Base-by-base conservation (phyloP, 75 land plant genomes). In the Selaginella tamariscina region DNA sequence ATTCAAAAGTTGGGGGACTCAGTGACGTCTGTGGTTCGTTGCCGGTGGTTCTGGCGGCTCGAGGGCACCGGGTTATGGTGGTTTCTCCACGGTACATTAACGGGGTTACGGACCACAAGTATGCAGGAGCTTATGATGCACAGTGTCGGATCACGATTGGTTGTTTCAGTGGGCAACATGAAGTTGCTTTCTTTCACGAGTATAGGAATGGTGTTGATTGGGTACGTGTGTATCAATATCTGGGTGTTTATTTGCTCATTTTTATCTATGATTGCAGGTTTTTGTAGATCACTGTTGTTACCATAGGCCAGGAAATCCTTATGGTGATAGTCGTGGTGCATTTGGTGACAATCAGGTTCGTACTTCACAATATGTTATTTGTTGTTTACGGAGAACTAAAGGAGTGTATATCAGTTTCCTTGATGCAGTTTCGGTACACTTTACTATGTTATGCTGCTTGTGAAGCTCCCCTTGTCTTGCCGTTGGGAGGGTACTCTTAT, bases 261-360 rank as follows among this genome's bases (percentile, higher is more conserved):
- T 29, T 65, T 30, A 65, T 5, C n/a, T 2, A 20, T 32, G 15
- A 30, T 64, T 1, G 11, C 68, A 88, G 93, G 87, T 93, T 20
- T 93, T 93, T 81, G 95, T 93, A 56, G 98, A 89, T 66, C 98
- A 93, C 68, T 81, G 89, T 33, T 84, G 84, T 1, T 93, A 79
- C 65, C 98, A 82, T 31, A 78, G 98, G 33, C 88, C 90, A 39
- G 98, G 98, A 39, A 89, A 78, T 70, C 98, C 91, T 11, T 93
- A 93, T 75, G 98, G 98, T 11, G 98, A 93, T 77, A 69, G 22
- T 30, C 32, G 72, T 68, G 98, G 98, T 60, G 83, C 96, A 24
- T 93, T 86, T 81, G 96, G 91, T 56, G 98, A 93, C 71, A 93
- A 93, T 70, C 93, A 88, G 93, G 93, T 86, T 64, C 13, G n/a